Evolutionary conservation across 495 filamentous ascomycete genomes (phyloP).

Genomic region (Trichoderma erinaceum): DNA sequence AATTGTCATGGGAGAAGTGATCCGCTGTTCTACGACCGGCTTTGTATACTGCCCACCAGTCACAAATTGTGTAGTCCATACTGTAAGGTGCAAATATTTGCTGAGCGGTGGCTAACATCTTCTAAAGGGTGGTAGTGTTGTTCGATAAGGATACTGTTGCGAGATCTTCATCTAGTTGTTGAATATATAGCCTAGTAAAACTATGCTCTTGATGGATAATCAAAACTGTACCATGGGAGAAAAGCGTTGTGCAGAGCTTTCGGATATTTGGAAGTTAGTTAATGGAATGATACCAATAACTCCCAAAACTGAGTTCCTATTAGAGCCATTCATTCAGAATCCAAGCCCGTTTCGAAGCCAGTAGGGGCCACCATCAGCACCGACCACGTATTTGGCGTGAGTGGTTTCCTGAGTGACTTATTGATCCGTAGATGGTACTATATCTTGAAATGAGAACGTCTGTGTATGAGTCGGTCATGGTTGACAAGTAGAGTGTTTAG

Average conservation of each 20-base stretch:
- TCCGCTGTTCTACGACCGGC: neutral
- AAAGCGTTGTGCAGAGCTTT: neutral
- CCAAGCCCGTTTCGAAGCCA: neutral
- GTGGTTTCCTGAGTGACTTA: neutral
- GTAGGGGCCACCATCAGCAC: slow-evolving; percentile 1
- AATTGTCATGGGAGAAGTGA: neutral
- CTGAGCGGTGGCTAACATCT: too few species aligned
- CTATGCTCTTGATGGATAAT: neutral
- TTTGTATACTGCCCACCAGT: neutral
- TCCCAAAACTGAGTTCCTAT: slow-evolving; percentile 1
- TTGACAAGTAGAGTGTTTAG: too few species aligned
- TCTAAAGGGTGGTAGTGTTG: neutral
- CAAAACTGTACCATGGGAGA: neutral
- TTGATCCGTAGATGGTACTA: neutral
- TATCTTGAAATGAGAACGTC: slow-evolving; percentile 54
- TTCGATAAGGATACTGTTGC: neutral
- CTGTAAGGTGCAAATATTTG: neutral
- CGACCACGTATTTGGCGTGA: slow-evolving; percentile 8
- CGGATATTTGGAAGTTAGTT: slow-evolving; percentile 13
- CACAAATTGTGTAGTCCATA: neutral
- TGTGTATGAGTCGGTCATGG: too few species aligned
- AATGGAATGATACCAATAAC: neutral
- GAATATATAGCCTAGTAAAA: neutral
- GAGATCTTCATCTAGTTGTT: neutral
- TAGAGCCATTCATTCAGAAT: neutral